Evolutionary conservation across 2,329 filamentous ascomycete species (phyloP).

Genomic region (Emericellopsis cladophorae): DNA sequence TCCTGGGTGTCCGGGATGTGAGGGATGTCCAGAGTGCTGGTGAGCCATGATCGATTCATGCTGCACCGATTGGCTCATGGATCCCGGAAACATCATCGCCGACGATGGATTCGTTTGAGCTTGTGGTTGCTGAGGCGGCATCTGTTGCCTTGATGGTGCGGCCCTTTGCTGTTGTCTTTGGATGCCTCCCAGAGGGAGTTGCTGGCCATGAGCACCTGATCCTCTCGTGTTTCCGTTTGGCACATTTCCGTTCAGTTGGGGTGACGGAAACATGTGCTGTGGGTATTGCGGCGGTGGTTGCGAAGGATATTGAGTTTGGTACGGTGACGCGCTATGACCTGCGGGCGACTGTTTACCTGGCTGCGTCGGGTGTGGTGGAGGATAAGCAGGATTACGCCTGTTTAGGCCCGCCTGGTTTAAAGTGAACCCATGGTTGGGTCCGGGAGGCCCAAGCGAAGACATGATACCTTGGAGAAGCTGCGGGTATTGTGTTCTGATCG

Average conservation of each 20-base stretch:
- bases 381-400: constrained; percentile 28
- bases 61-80: constrained; percentile 27
- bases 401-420: constrained; percentile 36
- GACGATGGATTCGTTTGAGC: constrained; percentile 21
- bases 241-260: constrained; percentile 31
- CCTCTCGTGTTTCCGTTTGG: constrained; percentile 32
- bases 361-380: constrained; percentile 33
- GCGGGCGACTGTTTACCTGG: constrained; percentile 43
- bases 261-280: constrained; percentile 35
- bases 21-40: constrained; percentile 12
- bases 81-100: constrained; percentile 19
- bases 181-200: constrained; percentile 24
- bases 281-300: constrained; percentile 33
- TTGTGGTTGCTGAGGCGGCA: constrained; percentile 25
- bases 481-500: too few species aligned
- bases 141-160: constrained; percentile 30
- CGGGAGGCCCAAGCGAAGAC: constrained; percentile 35
- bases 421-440: constrained; percentile 37
- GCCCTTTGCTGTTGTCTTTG: constrained; percentile 25
- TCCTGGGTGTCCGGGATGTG: constrained; percentile 1
- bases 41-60: constrained; percentile 30
- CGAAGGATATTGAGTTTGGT: constrained; percentile 42
- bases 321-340: constrained; percentile 40
- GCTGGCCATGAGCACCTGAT: constrained; percentile 27
- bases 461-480: constrained; percentile 15